These are phyloP conservation scores for Lasiodiplodia hormozganensis DNA, from an alignment of 2,329 filamentous ascomycete species.

Conservation along the genomic window DNA sequence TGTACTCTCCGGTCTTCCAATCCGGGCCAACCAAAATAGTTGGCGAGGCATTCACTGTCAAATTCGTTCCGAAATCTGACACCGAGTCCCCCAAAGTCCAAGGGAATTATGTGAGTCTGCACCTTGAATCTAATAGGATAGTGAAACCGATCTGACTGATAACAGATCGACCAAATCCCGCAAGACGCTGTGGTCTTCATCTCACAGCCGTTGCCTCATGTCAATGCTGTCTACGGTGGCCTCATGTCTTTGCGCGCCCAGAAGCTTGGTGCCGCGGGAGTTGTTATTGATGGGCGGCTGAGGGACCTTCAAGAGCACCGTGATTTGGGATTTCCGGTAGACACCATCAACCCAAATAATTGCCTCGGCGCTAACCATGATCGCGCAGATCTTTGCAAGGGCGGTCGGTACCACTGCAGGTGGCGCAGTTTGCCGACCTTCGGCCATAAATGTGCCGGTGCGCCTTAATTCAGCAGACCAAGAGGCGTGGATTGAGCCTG, in stretches of 20 bases:
- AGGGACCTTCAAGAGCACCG: constrained; percentile 63
- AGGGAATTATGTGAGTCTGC: constrained; percentile 56
- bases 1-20: constrained; percentile 62
- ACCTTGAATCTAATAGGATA: no score
- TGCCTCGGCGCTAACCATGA: not conserved
- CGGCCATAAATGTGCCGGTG: not conserved
- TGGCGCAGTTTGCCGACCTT: not conserved
- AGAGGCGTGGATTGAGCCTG: not conserved
- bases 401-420: not conserved
- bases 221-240: constrained; percentile 63
- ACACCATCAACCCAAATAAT: not conserved
- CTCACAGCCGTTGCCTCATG: constrained; percentile 53
- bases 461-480: not conserved
- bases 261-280: constrained; percentile 54
- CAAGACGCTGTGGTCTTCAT: constrained; percentile 47
- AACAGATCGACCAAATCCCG: constrained; percentile 3
- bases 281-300: constrained; percentile 60
- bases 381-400: constrained; percentile 20
- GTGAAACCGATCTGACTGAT: not conserved
- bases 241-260: constrained; percentile 60
- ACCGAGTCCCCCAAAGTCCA: constrained; percentile 52
- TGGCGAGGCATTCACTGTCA: constrained; percentile 63
- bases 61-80: constrained; percentile 57
- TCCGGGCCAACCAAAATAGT: constrained; percentile 60
- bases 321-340: constrained; percentile 54